Evolutionary conservation across 75 land plant genomes (phyloP).

Genomic region (Selaginella moellendorffii): DNA sequence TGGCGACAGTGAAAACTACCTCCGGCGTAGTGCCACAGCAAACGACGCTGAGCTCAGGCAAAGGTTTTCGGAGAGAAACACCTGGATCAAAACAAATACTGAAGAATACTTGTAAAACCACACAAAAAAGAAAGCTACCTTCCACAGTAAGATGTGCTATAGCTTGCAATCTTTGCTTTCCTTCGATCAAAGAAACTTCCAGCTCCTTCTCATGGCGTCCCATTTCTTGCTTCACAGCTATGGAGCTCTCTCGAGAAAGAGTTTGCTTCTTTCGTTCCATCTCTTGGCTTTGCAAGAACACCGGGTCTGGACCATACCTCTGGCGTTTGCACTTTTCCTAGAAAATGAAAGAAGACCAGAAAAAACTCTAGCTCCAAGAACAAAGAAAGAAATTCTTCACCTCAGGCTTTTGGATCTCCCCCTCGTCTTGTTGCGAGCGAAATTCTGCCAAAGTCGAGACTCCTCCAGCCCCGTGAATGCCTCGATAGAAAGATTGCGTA

Average conservation of each 20-base stretch:
- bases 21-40: slow-evolving; percentile 23
- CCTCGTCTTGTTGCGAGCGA: slow-evolving; percentile 2
- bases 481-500: slow-evolving; percentile 14
- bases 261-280: slow-evolving; percentile 6
- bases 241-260: neutral
- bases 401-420: neutral
- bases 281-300: slow-evolving; percentile 9
- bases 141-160: slow-evolving; percentile 20
- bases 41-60: slow-evolving; percentile 21
- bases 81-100: neutral
- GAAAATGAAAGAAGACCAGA: neutral
- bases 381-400: neutral
- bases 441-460: slow-evolving; percentile 21
- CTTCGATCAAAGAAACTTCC: slow-evolving; percentile 16
- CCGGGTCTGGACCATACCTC: slow-evolving; percentile 32
- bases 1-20: slow-evolving; percentile 8
- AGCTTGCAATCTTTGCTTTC: slow-evolving; percentile 13
- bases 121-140: slow-evolving; percentile 3
- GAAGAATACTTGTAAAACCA: neutral
- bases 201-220: slow-evolving; percentile 22
- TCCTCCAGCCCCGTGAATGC: slow-evolving; percentile 15
- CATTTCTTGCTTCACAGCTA: neutral
- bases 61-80: slow-evolving; percentile 13
- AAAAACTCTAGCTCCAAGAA: neutral
- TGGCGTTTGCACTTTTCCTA: slow-evolving; percentile 12